Evolutionary conservation across 768 basidiomycete genomes (phyloP).

Genomic region (Rhodotorula kratochvilovae): DNA sequence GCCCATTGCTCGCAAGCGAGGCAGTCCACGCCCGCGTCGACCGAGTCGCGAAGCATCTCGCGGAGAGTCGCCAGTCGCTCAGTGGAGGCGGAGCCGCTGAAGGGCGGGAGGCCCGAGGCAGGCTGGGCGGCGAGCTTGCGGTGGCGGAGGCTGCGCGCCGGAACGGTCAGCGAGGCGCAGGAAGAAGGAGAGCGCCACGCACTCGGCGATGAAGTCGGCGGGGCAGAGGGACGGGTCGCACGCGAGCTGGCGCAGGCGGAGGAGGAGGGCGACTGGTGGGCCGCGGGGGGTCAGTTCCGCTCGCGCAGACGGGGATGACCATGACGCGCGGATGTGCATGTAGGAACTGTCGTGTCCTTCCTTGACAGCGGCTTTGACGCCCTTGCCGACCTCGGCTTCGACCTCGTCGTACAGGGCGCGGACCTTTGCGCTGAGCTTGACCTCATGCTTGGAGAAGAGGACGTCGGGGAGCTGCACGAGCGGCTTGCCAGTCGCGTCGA

Average conservation of each 20-base stretch:
- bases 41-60: neutral
- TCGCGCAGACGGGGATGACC: constrained; percentile 41
- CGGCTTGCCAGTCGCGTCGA: constrained; percentile 67
- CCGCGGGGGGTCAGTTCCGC: too few relatives aligned
- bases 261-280: constrained; percentile 65
- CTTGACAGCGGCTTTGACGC: constrained; percentile 16
- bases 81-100: neutral
- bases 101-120: neutral
- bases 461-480: constrained; percentile 76
- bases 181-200: neutral
- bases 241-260: constrained; percentile 77
- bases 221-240: constrained; percentile 75
- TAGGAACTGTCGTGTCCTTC: constrained; percentile 38
- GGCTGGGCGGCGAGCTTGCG: constrained; percentile 11
- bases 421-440: constrained; percentile 52
- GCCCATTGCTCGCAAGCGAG: constrained; percentile 28
- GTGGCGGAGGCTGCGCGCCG: constrained; percentile 18
- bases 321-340: constrained; percentile 20
- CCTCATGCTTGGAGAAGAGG: constrained; percentile 69
- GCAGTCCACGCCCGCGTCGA: constrained; percentile 26
- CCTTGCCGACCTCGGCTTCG: constrained; percentile 24
- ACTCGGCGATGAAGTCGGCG: constrained; percentile 59
- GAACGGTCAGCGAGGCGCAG: neutral
- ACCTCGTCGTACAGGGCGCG: constrained; percentile 56
- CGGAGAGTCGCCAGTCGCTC: constrained; percentile 19